Conservation (phyloP, 2,329 filamentous ascomycete genomes). For the Ustulina deusta region DNA sequence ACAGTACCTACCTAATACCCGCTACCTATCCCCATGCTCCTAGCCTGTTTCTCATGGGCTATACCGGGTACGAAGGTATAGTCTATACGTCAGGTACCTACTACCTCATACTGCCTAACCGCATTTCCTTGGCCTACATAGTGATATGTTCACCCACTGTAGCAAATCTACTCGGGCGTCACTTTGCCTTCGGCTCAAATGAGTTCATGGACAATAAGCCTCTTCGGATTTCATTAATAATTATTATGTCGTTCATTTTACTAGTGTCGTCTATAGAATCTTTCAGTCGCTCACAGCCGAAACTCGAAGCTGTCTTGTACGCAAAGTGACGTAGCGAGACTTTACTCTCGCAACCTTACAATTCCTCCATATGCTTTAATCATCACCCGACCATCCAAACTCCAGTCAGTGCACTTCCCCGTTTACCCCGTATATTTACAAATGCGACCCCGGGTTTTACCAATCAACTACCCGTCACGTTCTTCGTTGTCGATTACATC, state of each 20-base stretch:
- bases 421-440: conserved; percentile 44
- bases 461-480: conserved; percentile 38
- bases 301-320: conserved; percentile 31
- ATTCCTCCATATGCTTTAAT: conserved; percentile 43
- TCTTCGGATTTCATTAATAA: conserved; percentile 11
- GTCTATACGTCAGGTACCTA: too few species aligned
- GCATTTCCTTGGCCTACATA: neutral
- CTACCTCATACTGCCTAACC: neutral
- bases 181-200: neutral
- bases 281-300: conserved; percentile 25
- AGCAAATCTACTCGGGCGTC: neutral
- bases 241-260: conserved; percentile 38
- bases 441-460: conserved; percentile 39
- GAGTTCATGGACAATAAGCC: neutral
- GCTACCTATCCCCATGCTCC: neutral
- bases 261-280: conserved; percentile 34
- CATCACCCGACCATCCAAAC: conserved; percentile 47
- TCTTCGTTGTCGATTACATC: conserved; percentile 42
- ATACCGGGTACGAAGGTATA: too few species aligned
- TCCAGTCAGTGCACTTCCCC: conserved; percentile 44
- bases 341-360: conserved; percentile 27
- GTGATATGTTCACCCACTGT: neutral
- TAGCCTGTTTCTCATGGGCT: neutral
- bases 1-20: neutral
- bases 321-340: conserved; percentile 33